Evolutionary conservation across 176 grass and related monocot genomes (phyloP), one percentile per base, ranked within the genome.

Genomic region (Luzula sylvatica): DNA sequence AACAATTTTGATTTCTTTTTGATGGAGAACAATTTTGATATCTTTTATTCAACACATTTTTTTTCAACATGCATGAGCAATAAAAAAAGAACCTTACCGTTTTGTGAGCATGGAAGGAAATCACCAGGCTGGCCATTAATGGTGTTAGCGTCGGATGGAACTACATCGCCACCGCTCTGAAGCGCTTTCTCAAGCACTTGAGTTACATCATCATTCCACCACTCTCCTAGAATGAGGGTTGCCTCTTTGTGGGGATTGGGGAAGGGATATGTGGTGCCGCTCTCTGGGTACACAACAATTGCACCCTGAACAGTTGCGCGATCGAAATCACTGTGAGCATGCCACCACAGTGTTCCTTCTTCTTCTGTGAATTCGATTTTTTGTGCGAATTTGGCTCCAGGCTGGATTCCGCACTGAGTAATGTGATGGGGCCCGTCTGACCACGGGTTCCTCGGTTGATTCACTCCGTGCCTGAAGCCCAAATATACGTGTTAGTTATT

Each of bases 331-430:
- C 57, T 53, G 56, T 92, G 87, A 0, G 81, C 81, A 67, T 92
- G 87, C 87, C 87, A 92, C 87, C 87, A 92, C 52, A 92, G 65
- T 38, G 87, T 92, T 60, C 87, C 87, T 26, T 81, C 76, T 44
- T 92, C 80, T 13, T 75, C 81, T 6, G 77, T 71, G 1, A 94
- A 71, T 15, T 71, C 67, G 74, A 94, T 86, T 19, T 56, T 18
- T 71, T 94, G 85, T 1, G 70, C 82, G 69, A 61, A 94, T 13
- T 67, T 72, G 24, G 15, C 45, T 56, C 76, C 80, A 0, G 70
- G 69, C 65, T 56, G 74, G 21, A 84, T 78, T 5, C 69, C 74
- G 21, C 81, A 84, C 44, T 78, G 81, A 3, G 81, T 84, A 16
- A 84, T 78, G 70, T 78, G 74, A 74, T 74, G 69, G 0, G 81